Evolutionary conservation across 768 basidiomycete species (phyloP), one percentile per base, ranked within the genome.

Genomic region (Hericium coralloides): DNA sequence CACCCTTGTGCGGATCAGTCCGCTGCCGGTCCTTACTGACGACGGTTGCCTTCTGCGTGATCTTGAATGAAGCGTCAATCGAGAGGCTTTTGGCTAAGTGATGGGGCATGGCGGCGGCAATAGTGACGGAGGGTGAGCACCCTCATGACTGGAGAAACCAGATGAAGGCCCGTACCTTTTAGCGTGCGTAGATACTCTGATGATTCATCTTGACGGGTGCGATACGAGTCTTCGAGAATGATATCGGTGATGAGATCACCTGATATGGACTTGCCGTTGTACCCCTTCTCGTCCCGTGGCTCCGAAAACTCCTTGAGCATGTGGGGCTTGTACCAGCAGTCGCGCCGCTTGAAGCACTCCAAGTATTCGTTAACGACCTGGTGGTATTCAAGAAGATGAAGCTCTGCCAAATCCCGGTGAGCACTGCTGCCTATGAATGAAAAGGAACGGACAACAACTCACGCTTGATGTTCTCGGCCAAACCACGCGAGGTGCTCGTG

Each of bases 1-100:
- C 41, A 1, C 41, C 41, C 18, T 18, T 15, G 41, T 17, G 18
- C 6, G 18, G 41, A 18, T 43, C 18, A 5, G 41, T 43, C 17
- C 41, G 41, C 15, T 15, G 15, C 4, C 3, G 41, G 5, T 43
- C 17, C 17, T 18, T 43, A 18, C 41, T n/a, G 4, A 9, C 8
- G 15, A 43, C 41, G 8, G 41, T 43, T 5, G 41, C 41, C 2
- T 43, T 43, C 41, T 43, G 15, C 2, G 41, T 18, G 18, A 15
- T 17, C 41, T 43, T 43, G 41, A 43, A 43, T 15, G 41, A 14
- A 2, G 15, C 18, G 2, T 43, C 41, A 14, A 43, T 43, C 2
- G 56, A 61, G 0, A 62, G 50, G 38, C 52, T 52, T 20, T 31
- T 48, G 17, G 45, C 58, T 66, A 47, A 12, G 38, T 31, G 26